A percentile compares a stretch with the other conserved stretches of the same genome.
These are phyloP conservation scores for Saturnispora serradocipensis DNA, from an alignment of 805 yeast genomes.

Conservation along the genomic window DNA sequence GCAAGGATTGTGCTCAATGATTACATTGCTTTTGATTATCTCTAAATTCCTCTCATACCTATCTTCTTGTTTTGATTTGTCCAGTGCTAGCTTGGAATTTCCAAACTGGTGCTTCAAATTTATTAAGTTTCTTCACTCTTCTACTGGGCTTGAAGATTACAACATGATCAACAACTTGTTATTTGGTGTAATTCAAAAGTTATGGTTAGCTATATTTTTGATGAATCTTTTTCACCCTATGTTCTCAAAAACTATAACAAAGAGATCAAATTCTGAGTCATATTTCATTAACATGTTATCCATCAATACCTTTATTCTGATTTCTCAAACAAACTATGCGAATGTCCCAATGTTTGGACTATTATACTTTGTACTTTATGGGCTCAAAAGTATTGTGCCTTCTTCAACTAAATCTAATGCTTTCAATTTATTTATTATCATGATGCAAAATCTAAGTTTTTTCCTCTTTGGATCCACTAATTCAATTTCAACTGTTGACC, in stretches of 20 bases:
- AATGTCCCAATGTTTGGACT: slow-evolving; percentile 43
- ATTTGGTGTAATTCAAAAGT: slow-evolving; percentile 17
- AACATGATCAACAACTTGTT: slow-evolving; percentile 20
- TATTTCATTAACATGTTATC: slow-evolving; percentile 30
- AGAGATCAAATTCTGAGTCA: slow-evolving; percentile 4
- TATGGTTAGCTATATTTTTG: slow-evolving; percentile 15
- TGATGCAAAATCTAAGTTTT: slow-evolving; percentile 68
- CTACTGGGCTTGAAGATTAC: slow-evolving; percentile 24
- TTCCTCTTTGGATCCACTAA: slow-evolving; percentile 88
- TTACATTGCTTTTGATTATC: slow-evolving; percentile 27
- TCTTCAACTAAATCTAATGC: slow-evolving; percentile 12
- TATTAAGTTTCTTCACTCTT: slow-evolving; percentile 25
- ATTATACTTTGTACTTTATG: slow-evolving; percentile 26
- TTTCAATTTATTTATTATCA: slow-evolving; percentile 30
- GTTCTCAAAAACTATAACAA: not conserved
- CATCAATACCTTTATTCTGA: slow-evolving; percentile 33
- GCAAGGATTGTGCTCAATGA: slow-evolving; percentile 26
- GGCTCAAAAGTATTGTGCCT: slow-evolving; percentile 13
- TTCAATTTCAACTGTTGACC: slow-evolving; percentile 82
- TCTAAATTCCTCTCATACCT: slow-evolving; percentile 23
- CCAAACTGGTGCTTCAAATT: slow-evolving; percentile 20
- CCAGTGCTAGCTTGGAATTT: slow-evolving; percentile 5
- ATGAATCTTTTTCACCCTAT: slow-evolving; percentile 16
- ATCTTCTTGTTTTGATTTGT: slow-evolving; percentile 21
- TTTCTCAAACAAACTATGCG: slow-evolving; percentile 46